Evolutionary conservation across 768 basidiomycete genomes (phyloP).

Genomic region (Tricholoma sp.): DNA sequence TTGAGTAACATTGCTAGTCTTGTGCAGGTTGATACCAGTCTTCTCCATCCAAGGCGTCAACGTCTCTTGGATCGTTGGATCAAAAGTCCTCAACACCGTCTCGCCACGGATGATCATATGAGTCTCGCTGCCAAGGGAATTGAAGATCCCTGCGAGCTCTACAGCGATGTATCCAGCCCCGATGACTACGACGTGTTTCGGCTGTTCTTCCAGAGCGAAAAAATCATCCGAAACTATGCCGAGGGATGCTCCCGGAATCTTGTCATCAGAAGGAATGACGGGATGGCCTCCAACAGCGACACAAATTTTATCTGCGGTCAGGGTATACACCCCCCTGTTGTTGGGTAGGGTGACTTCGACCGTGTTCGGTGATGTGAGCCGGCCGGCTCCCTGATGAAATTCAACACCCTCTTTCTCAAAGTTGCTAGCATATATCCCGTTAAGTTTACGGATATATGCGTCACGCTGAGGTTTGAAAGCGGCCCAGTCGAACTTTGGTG

Average conservation of each 20-base stretch:
- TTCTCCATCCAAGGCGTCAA: constrained; percentile 91
- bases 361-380: constrained; percentile 61
- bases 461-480: constrained; percentile 92
- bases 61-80: constrained; percentile 77
- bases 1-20: constrained; percentile 64
- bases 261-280: constrained; percentile 66
- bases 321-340: constrained; percentile 65
- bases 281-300: constrained; percentile 88
- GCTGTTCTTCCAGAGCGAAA: constrained; percentile 87
- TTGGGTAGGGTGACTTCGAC: constrained; percentile 71
- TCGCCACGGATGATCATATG: constrained; percentile 90
- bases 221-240: constrained; percentile 96
- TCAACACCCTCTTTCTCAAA: constrained; percentile 85
- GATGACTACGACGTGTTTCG: constrained; percentile 88
- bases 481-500: constrained; percentile 80
- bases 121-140: constrained; percentile 87
- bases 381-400: constrained; percentile 74
- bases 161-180: constrained; percentile 99
- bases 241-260: constrained; percentile 84
- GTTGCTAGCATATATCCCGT: constrained; percentile 89
- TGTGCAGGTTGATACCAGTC: constrained; percentile 88
- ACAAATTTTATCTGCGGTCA: constrained; percentile 74
- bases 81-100: constrained; percentile 89
- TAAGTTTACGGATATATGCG: constrained; percentile 87
- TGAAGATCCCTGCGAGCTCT: constrained; percentile 92